These are phyloP conservation scores for Saccharomycopsis guyanensis DNA, from an alignment of 805 yeast genomes.

Conservation along the genomic window DNA sequence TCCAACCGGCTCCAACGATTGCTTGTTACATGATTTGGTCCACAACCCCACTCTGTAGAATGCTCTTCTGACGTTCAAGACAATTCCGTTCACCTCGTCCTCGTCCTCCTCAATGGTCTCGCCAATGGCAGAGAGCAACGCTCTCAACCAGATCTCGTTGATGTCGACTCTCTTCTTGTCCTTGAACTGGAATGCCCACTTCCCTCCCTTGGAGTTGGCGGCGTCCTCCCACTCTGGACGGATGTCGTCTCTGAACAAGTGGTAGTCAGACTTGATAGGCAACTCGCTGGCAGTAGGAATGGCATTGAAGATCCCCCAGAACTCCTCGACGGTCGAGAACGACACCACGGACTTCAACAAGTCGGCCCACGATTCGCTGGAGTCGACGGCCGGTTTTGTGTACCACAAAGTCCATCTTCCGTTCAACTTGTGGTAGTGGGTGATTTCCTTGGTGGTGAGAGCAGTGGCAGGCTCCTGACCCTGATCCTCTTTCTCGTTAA, in stretches of 20 bases:
- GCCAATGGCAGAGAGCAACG: constrained; percentile 85
- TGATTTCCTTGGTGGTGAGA: constrained; percentile 39
- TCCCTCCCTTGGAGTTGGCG: constrained; percentile 84
- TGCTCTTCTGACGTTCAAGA: constrained; percentile 77
- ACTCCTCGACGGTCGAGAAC: constrained; percentile 92
- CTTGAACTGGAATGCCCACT: constrained; percentile 78
- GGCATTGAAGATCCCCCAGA: constrained; percentile 96
- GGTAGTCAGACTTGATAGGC: constrained; percentile 90
- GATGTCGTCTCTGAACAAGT: constrained; percentile 86
- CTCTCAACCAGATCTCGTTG: constrained; percentile 88
- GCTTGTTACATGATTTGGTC: constrained; percentile 72
- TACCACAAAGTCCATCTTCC: constrained; percentile 96
- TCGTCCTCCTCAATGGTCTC: constrained; percentile 82
- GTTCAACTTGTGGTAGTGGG: constrained; percentile 82
- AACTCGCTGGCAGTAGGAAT: constrained; percentile 87
- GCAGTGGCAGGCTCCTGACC: constrained; percentile 14
- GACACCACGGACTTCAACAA: constrained; percentile 87
- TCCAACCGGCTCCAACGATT: constrained; percentile 68
- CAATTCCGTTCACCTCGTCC: constrained; percentile 89
- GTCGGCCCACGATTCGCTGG: constrained; percentile 83
- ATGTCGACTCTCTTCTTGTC: constrained; percentile 51
- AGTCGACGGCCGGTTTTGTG: constrained; percentile 82
- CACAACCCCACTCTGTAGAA: constrained; percentile 84
- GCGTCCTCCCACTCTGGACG: constrained; percentile 99
- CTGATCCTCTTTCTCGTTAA: constrained; percentile 26